phyloP scores from a whole-genome alignment of 2,329 filamentous ascomycete species.

The Tolypocladium paradoxum region DNA sequence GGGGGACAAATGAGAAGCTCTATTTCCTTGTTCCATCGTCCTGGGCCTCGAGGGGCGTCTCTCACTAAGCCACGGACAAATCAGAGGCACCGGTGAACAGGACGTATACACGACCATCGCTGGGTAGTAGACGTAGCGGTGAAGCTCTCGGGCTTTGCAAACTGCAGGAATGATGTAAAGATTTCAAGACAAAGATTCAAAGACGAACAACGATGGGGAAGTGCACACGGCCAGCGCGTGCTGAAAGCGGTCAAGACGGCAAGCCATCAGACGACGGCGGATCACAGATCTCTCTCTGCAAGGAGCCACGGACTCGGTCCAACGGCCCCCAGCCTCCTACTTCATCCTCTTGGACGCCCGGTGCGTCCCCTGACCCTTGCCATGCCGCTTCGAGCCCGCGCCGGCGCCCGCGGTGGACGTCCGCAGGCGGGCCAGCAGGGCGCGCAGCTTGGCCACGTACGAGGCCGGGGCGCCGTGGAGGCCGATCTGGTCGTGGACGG shows the following conservation, averaged over 20 bases:
- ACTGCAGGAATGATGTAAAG: not conserved
- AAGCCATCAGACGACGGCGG: not conserved
- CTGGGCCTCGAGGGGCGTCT: not conserved
- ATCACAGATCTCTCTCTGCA: not conserved
- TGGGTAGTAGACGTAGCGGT: not conserved
- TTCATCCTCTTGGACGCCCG: slow-evolving; percentile 23
- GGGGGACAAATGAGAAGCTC: not conserved
- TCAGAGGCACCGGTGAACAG: no score
- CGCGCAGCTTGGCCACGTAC: slow-evolving; percentile 24
- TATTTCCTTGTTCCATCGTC: not conserved
- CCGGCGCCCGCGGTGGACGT: slow-evolving; percentile 12
- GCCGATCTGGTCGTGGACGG: slow-evolving; percentile 20
- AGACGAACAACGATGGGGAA: not conserved
- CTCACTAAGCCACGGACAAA: no score
- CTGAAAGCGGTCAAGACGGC: not conserved
- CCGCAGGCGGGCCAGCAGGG: slow-evolving; percentile 19
- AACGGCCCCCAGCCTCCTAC: slow-evolving; percentile 9
- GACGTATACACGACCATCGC: not conserved
- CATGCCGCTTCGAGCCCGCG: slow-evolving; percentile 20
- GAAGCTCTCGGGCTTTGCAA: not conserved
- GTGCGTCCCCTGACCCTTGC: slow-evolving; percentile 12
- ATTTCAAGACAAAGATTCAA: not conserved
- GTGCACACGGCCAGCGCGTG: not conserved
- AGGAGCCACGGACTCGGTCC: not conserved
- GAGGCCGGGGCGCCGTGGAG: slow-evolving; percentile 20